Evolutionary conservation across 805 yeast species (phyloP).

Genomic region (Saturnispora ahearnii): DNA sequence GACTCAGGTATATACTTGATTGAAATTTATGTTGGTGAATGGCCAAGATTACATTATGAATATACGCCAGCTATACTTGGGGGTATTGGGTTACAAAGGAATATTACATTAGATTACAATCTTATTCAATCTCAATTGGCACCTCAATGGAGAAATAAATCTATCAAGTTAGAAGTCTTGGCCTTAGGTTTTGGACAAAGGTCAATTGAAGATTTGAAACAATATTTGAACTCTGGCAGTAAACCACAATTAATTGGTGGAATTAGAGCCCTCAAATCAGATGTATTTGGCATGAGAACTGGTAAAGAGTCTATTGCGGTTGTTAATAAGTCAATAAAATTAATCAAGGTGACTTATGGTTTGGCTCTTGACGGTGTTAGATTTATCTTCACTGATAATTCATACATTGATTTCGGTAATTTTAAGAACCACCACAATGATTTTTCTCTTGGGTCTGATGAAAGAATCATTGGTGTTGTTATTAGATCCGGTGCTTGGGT

Average conservation of each 20-base stretch:
- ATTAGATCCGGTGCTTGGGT: conserved; percentile 81
- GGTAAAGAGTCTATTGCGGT: conserved; percentile 13
- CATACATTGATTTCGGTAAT: conserved; percentile 39
- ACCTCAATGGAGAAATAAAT: conserved; percentile 25
- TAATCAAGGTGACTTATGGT: conserved; percentile 64
- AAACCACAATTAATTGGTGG: conserved; percentile 14
- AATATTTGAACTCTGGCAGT: conserved; percentile 21
- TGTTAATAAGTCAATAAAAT: conserved; percentile 25
- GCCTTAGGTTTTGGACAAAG: conserved; percentile 54
- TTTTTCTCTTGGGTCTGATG: conserved; percentile 47
- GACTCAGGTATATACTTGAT: conserved; percentile 64
- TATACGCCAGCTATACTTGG: conserved; percentile 47
- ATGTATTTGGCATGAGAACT: conserved; percentile 18
- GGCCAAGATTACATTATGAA: conserved; percentile 51
- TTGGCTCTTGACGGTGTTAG: conserved; percentile 75
- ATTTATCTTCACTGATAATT: conserved; percentile 32
- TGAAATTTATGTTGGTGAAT: conserved; percentile 58
- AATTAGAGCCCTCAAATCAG: conserved; percentile 16
- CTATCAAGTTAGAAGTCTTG: conserved; percentile 44
- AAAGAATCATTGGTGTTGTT: conserved; percentile 48
- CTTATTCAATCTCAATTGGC: conserved; percentile 35
- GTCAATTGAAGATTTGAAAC: conserved; percentile 40
- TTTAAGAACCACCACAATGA: conserved; percentile 45
- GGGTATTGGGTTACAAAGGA: conserved; percentile 54
- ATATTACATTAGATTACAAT: conserved; percentile 39